Evolutionary conservation across 768 basidiomycete species (phyloP).

Genomic region (Serendipita indica): DNA sequence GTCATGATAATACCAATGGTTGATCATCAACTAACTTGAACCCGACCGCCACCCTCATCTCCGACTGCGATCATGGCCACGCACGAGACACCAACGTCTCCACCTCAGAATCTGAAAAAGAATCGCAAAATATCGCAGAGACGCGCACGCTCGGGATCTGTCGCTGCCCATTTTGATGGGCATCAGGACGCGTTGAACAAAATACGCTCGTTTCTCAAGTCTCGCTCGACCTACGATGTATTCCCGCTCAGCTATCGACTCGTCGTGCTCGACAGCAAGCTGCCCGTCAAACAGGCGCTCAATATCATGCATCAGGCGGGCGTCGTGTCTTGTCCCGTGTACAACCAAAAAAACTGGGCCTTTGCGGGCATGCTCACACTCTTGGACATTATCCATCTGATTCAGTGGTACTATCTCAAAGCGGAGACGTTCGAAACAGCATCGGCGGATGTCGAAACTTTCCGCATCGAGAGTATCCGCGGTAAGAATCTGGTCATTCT

Average conservation of each 20-base stretch:
- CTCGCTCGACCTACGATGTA: conserved; percentile 84
- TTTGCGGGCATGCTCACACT: conserved; percentile 99
- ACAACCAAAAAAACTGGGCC: conserved; percentile 85
- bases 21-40: neutral
- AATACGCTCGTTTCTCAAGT: conserved; percentile 71
- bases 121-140: neutral
- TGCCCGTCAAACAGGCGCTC: conserved; percentile 90
- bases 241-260: conserved; percentile 94
- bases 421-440: conserved; percentile 70
- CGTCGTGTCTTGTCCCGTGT: conserved; percentile 93
- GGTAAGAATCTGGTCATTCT: conserved; percentile 34
- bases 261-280: conserved; percentile 90
- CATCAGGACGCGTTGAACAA: conserved; percentile 52
- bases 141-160: neutral
- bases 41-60: neutral
- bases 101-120: neutral
- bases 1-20: no score
- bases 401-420: conserved; percentile 93
- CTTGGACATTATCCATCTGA: conserved; percentile 97
- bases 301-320: conserved; percentile 35
- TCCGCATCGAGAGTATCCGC: conserved; percentile 76
- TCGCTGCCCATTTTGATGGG: neutral
- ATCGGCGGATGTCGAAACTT: conserved; percentile 79
- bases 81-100: conserved; percentile 1
- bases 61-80: neutral